phyloP scores from a whole-genome alignment of 164 flowering plant genomes.

The Nymphaea colorata region DNA sequence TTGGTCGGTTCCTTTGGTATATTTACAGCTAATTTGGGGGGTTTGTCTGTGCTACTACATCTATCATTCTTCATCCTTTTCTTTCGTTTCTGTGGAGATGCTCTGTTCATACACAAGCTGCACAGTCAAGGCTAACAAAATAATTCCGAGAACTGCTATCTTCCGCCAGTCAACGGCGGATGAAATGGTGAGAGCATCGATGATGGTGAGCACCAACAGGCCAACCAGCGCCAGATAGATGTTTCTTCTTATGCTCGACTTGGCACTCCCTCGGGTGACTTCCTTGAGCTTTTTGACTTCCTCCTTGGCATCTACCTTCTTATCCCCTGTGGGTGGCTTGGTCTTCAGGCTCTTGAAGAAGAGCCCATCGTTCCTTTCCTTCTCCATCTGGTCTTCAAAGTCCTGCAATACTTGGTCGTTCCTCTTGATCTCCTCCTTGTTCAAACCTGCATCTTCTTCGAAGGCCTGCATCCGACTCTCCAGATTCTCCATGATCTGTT shows the following conservation, averaged over 20 bases:
- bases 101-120: constrained; percentile 63
- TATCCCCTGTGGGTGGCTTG: constrained; percentile 26
- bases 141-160: constrained; percentile 43
- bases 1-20: too few relatives aligned
- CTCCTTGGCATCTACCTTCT: constrained; percentile 25
- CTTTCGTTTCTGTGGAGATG: constrained; percentile 31
- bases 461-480: constrained; percentile 63
- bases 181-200: constrained; percentile 19
- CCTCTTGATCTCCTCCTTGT: constrained; percentile 44
- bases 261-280: constrained; percentile 36
- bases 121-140: constrained; percentile 47
- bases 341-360: constrained; percentile 61
- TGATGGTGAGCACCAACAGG: constrained; percentile 29
- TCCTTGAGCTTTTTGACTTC: constrained; percentile 44
- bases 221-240: constrained; percentile 61
- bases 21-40: too few relatives aligned
- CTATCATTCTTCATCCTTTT: constrained; percentile 8
- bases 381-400: constrained; percentile 55
- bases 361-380: constrained; percentile 59
- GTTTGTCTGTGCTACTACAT: too few relatives aligned
- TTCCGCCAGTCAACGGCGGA: constrained; percentile 42
- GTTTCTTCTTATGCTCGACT: constrained; percentile 43
- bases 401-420: constrained; percentile 41
- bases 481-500: constrained; percentile 71
- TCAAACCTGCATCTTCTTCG: constrained; percentile 49